Base-by-base conservation (phyloP, 345 rosid species). In the Garcia nutans region DNA sequence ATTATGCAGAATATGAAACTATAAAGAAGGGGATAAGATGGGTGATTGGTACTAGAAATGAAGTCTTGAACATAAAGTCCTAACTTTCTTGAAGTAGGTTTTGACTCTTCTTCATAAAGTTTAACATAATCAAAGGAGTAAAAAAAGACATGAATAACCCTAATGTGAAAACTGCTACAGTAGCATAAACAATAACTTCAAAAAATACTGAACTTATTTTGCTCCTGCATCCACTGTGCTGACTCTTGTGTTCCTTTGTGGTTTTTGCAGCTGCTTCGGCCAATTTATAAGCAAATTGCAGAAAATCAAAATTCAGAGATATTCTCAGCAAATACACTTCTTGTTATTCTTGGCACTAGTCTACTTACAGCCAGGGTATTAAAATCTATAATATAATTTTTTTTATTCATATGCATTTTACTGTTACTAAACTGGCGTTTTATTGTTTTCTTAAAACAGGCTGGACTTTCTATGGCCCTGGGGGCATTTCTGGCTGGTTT, bases 401-500 rank as follows among this genome's bases (percentile, higher is more conserved):
- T 65, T 84, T 2, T 41, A 64, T 6, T 6, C 16, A 8, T 41
- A 65, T 78, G 52, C 41, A 37, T 54, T 68, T 63, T 17, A 24
- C 1, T 44, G 37, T 59, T 71, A 54, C 72, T 69, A 60, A 65
- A 77, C 72, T 78, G 65, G 44, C 12, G 50, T 62, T n/a, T 50
- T 47, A 60, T 81, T 73, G 56, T 58, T 67, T 37, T 37, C 41
- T 73, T 80, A 55, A 76, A 81, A 73, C 87, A 96, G 99, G 99
- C 99, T 80, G 99, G 99, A 77, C 97, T 96, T 81, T 96, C 99
- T 81, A 96, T 96, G 99, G 98, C 99, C 44, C 77, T 96, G 76
- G 99, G 98, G 78, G 99, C 99, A 50, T 96, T 96, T 87, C 84
- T 96, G 84, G 99, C 99, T 76, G 99, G 99, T 81, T 86, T 96